These are phyloP conservation scores for Arctium minus DNA, from an alignment of 129 eudicot genomes.

Conservation along the genomic window DNA sequence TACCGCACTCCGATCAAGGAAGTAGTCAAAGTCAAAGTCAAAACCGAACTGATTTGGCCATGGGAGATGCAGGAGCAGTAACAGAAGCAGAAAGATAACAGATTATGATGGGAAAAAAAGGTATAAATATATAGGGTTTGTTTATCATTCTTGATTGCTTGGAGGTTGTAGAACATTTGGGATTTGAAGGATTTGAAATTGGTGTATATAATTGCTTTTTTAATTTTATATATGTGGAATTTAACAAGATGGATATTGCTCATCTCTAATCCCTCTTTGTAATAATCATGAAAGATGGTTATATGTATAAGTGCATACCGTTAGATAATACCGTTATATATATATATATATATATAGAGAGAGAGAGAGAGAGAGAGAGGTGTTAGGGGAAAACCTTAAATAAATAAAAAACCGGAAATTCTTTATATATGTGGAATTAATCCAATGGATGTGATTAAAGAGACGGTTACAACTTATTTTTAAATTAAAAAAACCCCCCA, in stretches of 20 bases:
- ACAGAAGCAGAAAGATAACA: slow-evolving; percentile 24
- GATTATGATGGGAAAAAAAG: not conserved
- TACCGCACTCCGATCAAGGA: slow-evolving; percentile 43
- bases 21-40: slow-evolving; percentile 35
- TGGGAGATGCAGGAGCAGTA: slow-evolving; percentile 41
- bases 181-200: slow-evolving; percentile 14
- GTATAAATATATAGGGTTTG: slow-evolving; percentile 14
- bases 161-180: slow-evolving; percentile 17
- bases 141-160: slow-evolving; percentile 15
- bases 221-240: not conserved
- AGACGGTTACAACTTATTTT: no score
- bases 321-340: no score
- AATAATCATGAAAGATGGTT: not conserved
- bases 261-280: not conserved
- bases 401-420: no score
- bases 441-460: no score
- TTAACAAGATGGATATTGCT: slow-evolving; percentile 9
- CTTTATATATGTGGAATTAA: no score
- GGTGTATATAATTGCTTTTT: slow-evolving; percentile 28
- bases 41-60: slow-evolving; percentile 14
- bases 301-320: no score
- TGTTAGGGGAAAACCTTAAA: no score
- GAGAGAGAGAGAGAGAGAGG: no score
- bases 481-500: no score
- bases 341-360: no score